phyloP scores from a whole-genome alignment of 495 filamentous ascomycete genomes.

The Penicillium roqueforti region DNA sequence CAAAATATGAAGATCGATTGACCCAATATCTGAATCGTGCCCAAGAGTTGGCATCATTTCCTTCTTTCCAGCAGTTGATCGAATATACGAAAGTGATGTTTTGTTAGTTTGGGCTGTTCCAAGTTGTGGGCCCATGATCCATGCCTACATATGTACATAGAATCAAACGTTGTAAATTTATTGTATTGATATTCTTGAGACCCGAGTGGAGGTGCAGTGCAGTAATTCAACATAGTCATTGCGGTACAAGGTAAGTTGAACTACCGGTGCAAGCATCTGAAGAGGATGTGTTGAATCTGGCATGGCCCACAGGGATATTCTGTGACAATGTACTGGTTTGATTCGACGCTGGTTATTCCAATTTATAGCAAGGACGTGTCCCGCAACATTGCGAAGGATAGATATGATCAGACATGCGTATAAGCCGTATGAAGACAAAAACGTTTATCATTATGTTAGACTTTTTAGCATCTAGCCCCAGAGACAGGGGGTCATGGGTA shows the following conservation, averaged over 20 bases:
- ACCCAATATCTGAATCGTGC: background rate
- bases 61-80: no score
- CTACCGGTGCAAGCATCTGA: background rate
- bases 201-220: background rate
- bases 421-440: slow-evolving; percentile 11
- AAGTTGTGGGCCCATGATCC: no score
- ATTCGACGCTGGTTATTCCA: background rate
- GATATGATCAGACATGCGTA: background rate
- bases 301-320: background rate
- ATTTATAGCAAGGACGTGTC: background rate
- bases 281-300: background rate
- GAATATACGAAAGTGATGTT: no score
- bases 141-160: background rate
- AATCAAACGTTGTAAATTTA: background rate
- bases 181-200: background rate
- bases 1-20: background rate
- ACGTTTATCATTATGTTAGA: slow-evolving; percentile 22
- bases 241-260: background rate
- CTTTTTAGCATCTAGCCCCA: slow-evolving; percentile 16
- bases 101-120: background rate
- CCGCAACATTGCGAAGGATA: background rate
- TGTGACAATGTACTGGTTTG: background rate
- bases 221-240: background rate
- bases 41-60: background rate
- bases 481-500: slow-evolving; percentile 19